Percentiles rank a stretch among this genome's conserved stretches.
Evolutionary conservation across 1,284 basidiomycete genomes (phyloP).

Genomic region (Marasmius tenuissimus): DNA sequence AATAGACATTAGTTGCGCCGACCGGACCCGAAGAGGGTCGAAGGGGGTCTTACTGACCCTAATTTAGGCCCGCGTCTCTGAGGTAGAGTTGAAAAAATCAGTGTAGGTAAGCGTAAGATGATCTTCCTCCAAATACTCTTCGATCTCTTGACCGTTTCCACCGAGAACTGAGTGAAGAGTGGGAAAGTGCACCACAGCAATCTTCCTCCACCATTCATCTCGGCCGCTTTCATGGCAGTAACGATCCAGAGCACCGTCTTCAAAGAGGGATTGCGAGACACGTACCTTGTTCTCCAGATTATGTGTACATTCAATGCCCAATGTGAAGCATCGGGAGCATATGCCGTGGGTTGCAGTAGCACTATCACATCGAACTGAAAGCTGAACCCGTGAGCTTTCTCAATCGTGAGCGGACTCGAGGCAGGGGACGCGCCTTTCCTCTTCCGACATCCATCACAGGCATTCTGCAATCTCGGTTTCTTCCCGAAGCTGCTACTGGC

Average conservation of each 20-base stretch:
- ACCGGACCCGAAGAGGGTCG: background rate
- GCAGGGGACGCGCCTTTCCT: background rate
- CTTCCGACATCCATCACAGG: background rate
- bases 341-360: background rate
- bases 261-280: background rate
- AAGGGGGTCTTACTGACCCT: background rate
- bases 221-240: no score
- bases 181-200: no score
- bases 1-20: background rate
- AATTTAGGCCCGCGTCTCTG: background rate
- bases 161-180: background rate
- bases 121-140: background rate
- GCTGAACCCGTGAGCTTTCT: background rate
- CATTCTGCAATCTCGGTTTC: background rate
- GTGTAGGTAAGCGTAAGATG: background rate
- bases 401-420: no score
- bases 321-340: slow-evolving; percentile 6
- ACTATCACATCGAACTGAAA: slow-evolving; percentile 7
- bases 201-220: background rate
- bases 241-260: slow-evolving; percentile 9
- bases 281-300: slow-evolving; percentile 1
- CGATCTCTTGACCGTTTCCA: background rate
- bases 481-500: background rate
- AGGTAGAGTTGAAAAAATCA: no score
- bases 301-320: slow-evolving; percentile 6